Conservation (phyloP, 2,329 filamentous ascomycete genomes). For the Ceratocystis cacaofunesta region DNA sequence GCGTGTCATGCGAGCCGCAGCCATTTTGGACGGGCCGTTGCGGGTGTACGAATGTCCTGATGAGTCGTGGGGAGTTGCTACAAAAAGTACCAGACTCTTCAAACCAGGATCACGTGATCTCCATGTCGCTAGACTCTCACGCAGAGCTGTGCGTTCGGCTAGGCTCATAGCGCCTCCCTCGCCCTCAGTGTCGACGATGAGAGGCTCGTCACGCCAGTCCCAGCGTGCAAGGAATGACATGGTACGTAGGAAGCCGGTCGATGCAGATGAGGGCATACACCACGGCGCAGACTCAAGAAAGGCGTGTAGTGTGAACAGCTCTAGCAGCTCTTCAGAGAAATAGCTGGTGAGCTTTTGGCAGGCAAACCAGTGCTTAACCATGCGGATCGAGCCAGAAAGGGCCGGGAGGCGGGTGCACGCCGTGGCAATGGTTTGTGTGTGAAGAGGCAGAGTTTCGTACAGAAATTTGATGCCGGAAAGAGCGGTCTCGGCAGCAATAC, state of each 20-base stretch:
- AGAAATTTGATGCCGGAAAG: constrained; percentile 56
- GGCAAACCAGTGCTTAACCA: constrained; percentile 82
- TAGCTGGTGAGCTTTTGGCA: constrained; percentile 66
- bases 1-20: constrained; percentile 68
- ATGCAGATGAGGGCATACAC: constrained; percentile 58
- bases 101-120: constrained; percentile 76
- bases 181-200: constrained; percentile 57
- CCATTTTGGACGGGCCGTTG: constrained; percentile 57
- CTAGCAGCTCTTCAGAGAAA: constrained; percentile 65
- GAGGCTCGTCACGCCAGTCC: constrained; percentile 78
- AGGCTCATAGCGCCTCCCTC: constrained; percentile 30
- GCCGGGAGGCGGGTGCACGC: constrained; percentile 67
- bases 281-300: constrained; percentile 77
- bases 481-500: constrained; percentile 54
- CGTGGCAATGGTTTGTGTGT: constrained; percentile 67
- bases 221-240: constrained; percentile 68
- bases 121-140: constrained; percentile 66
- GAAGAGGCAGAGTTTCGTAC: constrained; percentile 58
- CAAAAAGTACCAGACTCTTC: constrained; percentile 69
- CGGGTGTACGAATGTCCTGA: constrained; percentile 69
- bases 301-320: constrained; percentile 61
- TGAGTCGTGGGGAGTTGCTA: constrained; percentile 61
- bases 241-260: constrained; percentile 68
- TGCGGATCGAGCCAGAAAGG: constrained; percentile 66
- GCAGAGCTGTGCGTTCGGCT: constrained; percentile 46